Evolutionary conservation across 352 stramenopile genomes (phyloP).

Genomic region (Globisporangium paroecandrum): DNA sequence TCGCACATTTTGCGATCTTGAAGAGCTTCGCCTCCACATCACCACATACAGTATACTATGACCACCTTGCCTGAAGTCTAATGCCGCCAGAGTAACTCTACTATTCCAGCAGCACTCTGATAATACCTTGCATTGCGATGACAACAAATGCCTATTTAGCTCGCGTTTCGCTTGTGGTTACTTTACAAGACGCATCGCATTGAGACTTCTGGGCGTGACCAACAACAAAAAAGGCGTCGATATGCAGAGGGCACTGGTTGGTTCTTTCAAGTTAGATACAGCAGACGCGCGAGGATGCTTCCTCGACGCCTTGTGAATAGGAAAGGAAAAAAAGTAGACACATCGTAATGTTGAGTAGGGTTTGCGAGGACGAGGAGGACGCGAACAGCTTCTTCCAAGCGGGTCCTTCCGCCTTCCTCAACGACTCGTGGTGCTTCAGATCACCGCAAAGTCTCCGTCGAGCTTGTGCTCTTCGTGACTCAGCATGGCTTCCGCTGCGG

Average conservation of each 20-base stretch:
- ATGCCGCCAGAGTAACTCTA: no score
- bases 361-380: neutral
- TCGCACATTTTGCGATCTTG: neutral
- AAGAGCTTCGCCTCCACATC: neutral
- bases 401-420: neutral
- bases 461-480: conserved; percentile 13
- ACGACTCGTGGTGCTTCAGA: neutral
- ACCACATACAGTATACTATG: no score
- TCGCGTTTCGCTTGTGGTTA: no score
- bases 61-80: no score
- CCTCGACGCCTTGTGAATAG: neutral
- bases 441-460: conserved; percentile 10
- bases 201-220: no score
- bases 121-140: neutral
- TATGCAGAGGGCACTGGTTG: neutral
- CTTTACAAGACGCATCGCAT: no score
- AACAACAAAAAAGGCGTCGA: no score
- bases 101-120: neutral
- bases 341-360: neutral
- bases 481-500: conserved; percentile 10
- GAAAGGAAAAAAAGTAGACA: neutral
- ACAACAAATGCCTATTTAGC: neutral
- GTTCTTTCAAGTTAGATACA: neutral
- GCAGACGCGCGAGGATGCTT: neutral
- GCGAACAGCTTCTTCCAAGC: neutral